Evolutionary conservation across 441 rosid genomes (phyloP), one percentile per base, ranked within the genome.

Genomic region (Populus hybrid): DNA sequence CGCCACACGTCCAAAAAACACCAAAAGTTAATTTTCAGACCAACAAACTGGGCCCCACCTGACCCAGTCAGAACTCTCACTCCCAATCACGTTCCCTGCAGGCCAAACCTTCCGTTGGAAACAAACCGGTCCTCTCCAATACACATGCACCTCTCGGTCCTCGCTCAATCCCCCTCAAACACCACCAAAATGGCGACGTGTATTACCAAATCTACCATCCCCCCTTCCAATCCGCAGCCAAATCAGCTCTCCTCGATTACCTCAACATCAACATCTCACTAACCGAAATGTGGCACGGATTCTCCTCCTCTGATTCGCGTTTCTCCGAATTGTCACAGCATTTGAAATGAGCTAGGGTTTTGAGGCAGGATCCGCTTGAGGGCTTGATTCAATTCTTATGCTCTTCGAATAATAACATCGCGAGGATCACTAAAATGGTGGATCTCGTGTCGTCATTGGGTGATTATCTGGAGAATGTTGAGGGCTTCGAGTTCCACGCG

Each of bases 81-180:
- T 93, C 21, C 86, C 99, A 26, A 90, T 91, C 83, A 95, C 98
- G n/a, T 91, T 95, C 84, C 97, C 98, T 74, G 93, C 97, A 11
- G 98, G 98, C 83, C 99, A 95, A 83, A 95, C 99, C 80, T 95
- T 95, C 91, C 93, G 94, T 70, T 93, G 98, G 99, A 95, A 89
- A 63, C 87, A 91, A 75, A 93, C 98, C 23, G 97, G 87, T 5
- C 87, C 82, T 5, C 77, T 86, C 72, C 99, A 92, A 57, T 95
- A 81, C 81, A 93, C 91, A 77, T 98, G 99, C 38, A 34, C 95
- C 46, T 76, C 83, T 95, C 28, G 96, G 97, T 6, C 86, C 95
- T 66, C 98, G 91, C 69, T 85, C 92, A 38, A 72, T 90, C 59
- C 91, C 99, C 73, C 96, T 95, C 67, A 85, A 88, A 34, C 96